Evolutionary conservation across 352 stramenopile genomes (phyloP), one percentile per base, ranked within the genome.

Genomic region (Phytophthora pistaciae): DNA sequence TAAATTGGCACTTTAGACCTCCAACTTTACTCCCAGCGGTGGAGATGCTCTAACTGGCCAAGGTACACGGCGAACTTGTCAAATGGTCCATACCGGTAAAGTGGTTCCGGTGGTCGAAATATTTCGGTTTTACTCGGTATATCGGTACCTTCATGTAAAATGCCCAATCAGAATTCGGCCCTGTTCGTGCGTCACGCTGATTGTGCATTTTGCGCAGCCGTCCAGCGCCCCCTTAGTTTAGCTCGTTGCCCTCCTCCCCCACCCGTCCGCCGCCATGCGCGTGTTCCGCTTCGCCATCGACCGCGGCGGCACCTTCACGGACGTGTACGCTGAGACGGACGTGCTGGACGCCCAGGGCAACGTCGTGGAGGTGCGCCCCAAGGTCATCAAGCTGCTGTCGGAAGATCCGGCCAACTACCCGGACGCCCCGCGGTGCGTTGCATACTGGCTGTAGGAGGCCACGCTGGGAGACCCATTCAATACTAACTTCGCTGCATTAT

Each of bases 361-460:
- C 38, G 75, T 92, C 38, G 70, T 80, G 49, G 71, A 83, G 44
- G 80, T 94, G 59, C 68, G 75, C 10, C 77, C 86, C 23, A 90
- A 88, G 38, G 96, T 99, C 20, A 96, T 98, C 63, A 99, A 99
- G 83, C 80, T 99, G 25, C 82, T 99, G 18, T 98, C 91, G 25
- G 97, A 99, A 78, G 97, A 99, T 79, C 98, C 98, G 5, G 80
- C 84, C 49, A 99, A 99, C 75, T 99, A 99, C 74, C 83, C 88
- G 0, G 98, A 99, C 76, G 98, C 98, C 16, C 98, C 98, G 14
- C 97, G 96, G 75, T 96, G 71, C 38, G 56, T 63, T 18, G 7
- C 20, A 0, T 23, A 5, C 42, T 13, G 10, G 1, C 11, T 44
- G 36, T 44, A 44, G 38, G 11, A n/a, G 11, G 11, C 11, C 16